phyloP scores from a whole-genome alignment of 2,329 filamentous ascomycete genomes.

The Fusarium pseudocircinatum region DNA sequence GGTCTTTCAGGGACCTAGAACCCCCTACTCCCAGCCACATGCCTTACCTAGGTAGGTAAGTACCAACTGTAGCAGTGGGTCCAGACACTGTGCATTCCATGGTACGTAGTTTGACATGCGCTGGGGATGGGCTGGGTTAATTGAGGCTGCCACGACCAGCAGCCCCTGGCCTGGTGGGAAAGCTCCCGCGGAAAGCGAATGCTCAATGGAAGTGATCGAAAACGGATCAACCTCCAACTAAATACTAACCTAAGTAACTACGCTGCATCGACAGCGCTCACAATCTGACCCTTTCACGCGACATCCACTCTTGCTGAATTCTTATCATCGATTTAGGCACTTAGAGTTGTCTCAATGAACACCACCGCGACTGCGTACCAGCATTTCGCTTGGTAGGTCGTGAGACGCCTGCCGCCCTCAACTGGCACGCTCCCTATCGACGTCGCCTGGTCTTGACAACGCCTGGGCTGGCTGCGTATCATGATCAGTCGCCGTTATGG shows the following conservation, averaged over 20 bases:
- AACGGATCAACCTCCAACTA: constrained; percentile 15
- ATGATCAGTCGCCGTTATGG: constrained; percentile 61
- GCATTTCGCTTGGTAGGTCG: constrained; percentile 42
- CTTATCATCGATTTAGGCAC: constrained; percentile 10
- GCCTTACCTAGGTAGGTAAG: not conserved
- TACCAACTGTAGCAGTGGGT: constrained; percentile 1
- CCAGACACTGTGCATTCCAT: constrained; percentile 37
- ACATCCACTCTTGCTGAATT: constrained; percentile 5
- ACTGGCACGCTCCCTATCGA: constrained; percentile 19
- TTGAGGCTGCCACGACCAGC: constrained; percentile 37
- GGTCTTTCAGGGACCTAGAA: constrained; percentile 13
- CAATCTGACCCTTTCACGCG: constrained; percentile 18
- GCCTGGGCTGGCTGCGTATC: constrained; percentile 45
- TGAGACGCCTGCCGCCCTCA: constrained; percentile 36
- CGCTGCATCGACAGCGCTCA: constrained; percentile 17
- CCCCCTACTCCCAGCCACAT: constrained; percentile 40
- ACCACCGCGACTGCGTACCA: constrained; percentile 29
- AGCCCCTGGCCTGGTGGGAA: constrained; percentile 35
- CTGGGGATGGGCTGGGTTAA: constrained; percentile 27
- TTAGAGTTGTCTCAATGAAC: constrained; percentile 37
- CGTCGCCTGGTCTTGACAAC: constrained; percentile 31
- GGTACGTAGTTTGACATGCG: constrained; percentile 30
- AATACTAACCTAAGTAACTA: not conserved
- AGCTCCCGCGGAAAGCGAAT: constrained; percentile 29
- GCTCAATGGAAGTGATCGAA: constrained; percentile 23